A percentile compares a stretch with the other conserved stretches of the same genome.
These are phyloP conservation scores for Diaporthe helianthi DNA, from an alignment of 2,329 filamentous ascomycete genomes.

Conservation along the genomic window DNA sequence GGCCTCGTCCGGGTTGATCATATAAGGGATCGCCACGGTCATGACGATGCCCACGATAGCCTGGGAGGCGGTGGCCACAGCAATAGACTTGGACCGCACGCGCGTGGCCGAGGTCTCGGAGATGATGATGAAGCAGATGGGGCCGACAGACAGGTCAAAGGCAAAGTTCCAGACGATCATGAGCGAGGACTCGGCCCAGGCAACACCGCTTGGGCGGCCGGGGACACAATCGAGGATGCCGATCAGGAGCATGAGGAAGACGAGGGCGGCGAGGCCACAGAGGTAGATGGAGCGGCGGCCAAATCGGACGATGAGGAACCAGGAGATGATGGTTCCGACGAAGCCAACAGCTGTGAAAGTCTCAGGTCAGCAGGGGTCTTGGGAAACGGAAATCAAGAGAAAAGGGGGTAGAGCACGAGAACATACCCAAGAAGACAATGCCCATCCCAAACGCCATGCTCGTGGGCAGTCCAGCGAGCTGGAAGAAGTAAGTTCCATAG, in stretches of 20 bases:
- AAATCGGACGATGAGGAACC: slow-evolving; percentile 56
- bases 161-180: slow-evolving; percentile 58
- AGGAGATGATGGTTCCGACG: slow-evolving; percentile 60
- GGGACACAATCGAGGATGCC: slow-evolving; percentile 56
- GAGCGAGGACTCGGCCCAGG: slow-evolving; percentile 57
- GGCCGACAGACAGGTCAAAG: slow-evolving; percentile 61
- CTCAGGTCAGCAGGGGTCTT: background rate
- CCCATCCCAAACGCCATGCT: slow-evolving; percentile 61
- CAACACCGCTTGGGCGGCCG: slow-evolving; percentile 46
- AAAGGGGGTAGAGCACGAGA: background rate
- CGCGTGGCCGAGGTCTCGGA: slow-evolving; percentile 57
- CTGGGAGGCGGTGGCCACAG: slow-evolving; percentile 52
- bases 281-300: slow-evolving; percentile 62
- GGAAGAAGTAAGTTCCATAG: slow-evolving; percentile 68
- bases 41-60: slow-evolving; percentile 50
- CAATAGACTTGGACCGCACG: slow-evolving; percentile 53
- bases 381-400: background rate
- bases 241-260: slow-evolving; percentile 54
- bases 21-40: slow-evolving; percentile 53
- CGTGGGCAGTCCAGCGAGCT: slow-evolving; percentile 60
- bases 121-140: slow-evolving; percentile 60
- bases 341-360: slow-evolving; percentile 52
- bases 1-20: slow-evolving; percentile 52
- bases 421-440: slow-evolving; percentile 54
- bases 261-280: slow-evolving; percentile 51